Evolutionary conservation across 345 rosid genomes (phyloP).

Genomic region (Eucalyptus pumila): DNA sequence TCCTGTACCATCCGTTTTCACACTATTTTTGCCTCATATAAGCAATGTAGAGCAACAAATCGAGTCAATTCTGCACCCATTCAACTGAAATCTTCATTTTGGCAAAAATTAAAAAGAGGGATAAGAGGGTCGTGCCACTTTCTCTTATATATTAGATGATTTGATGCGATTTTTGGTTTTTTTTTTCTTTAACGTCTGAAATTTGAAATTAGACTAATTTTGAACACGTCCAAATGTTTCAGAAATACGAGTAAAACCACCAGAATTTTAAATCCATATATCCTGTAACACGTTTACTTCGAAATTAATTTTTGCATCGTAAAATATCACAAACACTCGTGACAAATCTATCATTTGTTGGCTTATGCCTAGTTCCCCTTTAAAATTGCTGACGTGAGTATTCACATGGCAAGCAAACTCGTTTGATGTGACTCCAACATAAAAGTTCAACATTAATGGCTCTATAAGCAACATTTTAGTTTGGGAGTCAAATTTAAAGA

Average conservation of each 20-base stretch:
- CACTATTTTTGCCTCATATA: background rate
- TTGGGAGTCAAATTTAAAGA: too few relatives aligned
- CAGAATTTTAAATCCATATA: background rate
- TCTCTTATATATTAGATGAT: background rate
- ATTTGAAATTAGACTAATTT: background rate
- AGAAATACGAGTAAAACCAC: background rate
- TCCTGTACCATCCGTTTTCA: background rate
- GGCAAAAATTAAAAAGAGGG: background rate
- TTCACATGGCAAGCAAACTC: background rate
- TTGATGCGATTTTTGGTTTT: background rate
- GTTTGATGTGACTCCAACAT: background rate
- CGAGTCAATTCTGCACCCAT: background rate
- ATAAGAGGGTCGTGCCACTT: background rate
- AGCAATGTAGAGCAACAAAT: background rate
- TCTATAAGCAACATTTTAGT: background rate
- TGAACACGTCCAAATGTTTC: background rate
- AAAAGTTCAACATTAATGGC: too few relatives aligned
- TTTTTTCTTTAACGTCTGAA: background rate
- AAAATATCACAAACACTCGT: background rate
- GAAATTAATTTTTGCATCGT: background rate
- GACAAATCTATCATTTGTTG: background rate
- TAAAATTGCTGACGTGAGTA: background rate
- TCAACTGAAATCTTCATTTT: background rate
- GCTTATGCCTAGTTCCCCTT: background rate
- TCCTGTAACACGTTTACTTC: fast-evolving